Evolutionary conservation across 257 asterid species (phyloP), one percentile per base, ranked within the genome.

Genomic region (Lithospermum erythrorhizon): DNA sequence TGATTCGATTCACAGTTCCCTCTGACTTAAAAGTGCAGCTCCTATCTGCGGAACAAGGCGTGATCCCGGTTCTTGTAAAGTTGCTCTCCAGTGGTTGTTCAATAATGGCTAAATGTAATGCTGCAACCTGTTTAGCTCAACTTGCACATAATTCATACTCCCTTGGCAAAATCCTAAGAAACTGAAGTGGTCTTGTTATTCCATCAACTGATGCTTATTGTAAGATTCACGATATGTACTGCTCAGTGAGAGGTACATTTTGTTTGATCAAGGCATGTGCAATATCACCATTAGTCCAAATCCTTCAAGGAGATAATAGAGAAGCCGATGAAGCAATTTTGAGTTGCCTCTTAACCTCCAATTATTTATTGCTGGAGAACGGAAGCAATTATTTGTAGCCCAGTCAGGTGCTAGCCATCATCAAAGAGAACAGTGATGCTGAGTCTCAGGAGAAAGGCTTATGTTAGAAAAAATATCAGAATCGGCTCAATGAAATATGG

Each of bases 231-330:
- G 72, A 73, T 0, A 82, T 82, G 0, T 51, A 69, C 61, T 91
- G 98, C 77, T 79, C 83, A 0, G 60, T 58, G 2, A 87, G 59
- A 49, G 71, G 72, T 61, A 83, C 95, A 11, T 87, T 83, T 67
- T 91, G 96, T 49, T 61, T 91, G 62, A 66, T 82, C 14, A 87
- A 82, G 78, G 83, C 93, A 1, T 81, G 80, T 22, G 95, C 83
- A 0, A 45, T 83, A 2, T 6, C 78, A 27, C 82, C 79, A 6
- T 68, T 91, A 52, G 57, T 87, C 47, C 72, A 61, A 52, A 66
- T 81, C 25, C 72, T 91, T 23, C 82, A 82, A 71, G 79, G 83
- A 6, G 32, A 10, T 0, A 83, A 78, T 48, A 76, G 88, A 54
- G 89, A 76, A 49, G 83, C 94, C 1, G 89, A 87, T 24, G 96